Evolutionary conservation across 108 stramenopile genomes (phyloP).

Genomic region (Conticribra weissflogii): DNA sequence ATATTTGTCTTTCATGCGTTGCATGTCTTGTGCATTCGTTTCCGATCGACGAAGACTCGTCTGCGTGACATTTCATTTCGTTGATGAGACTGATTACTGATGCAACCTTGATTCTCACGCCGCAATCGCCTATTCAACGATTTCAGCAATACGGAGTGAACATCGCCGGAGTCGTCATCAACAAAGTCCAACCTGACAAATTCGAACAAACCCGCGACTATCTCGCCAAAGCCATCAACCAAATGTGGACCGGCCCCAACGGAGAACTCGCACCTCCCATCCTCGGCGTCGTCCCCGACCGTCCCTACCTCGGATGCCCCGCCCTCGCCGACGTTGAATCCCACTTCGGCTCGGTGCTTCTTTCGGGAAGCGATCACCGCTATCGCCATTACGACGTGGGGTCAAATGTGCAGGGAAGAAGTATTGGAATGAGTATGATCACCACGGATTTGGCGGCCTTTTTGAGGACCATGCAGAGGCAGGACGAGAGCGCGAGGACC

Average conservation of each 20-base stretch:
- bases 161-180: conserved; percentile 88
- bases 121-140: no score
- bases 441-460: conserved; percentile 85
- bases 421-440: conserved; percentile 75
- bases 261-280: conserved; percentile 72
- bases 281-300: conserved; percentile 89
- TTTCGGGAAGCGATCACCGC: conserved; percentile 74
- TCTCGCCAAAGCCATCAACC: conserved; percentile 60
- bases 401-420: conserved; percentile 48
- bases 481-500: conserved; percentile 57
- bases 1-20: neutral
- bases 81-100: no score
- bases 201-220: conserved; percentile 76
- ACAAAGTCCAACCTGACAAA: conserved; percentile 89
- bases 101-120: no score
- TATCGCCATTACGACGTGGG: conserved; percentile 76
- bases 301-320: conserved; percentile 86
- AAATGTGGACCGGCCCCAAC: conserved; percentile 56
- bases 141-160: conserved; percentile 68
- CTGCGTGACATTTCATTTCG: no score
- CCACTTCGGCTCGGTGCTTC: conserved; percentile 66
- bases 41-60: no score
- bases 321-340: conserved; percentile 81
- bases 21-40: no score
- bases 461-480: conserved; percentile 75